Base-by-base conservation (phyloP, 805 yeast genomes). In the Wickerhamiella azymoides region DNA sequence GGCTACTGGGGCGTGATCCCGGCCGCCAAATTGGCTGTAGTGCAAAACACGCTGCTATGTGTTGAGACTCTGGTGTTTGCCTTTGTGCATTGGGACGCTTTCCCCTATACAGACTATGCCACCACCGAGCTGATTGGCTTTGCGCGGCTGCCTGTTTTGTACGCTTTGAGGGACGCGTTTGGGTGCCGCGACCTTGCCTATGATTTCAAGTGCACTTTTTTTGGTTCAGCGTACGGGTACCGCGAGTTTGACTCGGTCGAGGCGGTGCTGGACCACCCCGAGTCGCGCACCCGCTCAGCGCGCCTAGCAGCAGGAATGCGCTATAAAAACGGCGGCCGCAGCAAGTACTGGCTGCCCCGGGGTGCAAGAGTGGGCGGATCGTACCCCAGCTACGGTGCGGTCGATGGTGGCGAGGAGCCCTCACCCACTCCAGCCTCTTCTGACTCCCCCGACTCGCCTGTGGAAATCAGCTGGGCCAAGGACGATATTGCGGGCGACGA, bases 21-120 rank as follows among this genome's bases (percentile, higher is more conserved):
- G 13, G 51, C 57, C 14, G 47, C 55, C 2, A 61, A 62, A 10
- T 81, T 85, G 1, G 70, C 70, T 37, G 69, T 76, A 3, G 79
- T 84, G 39, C 94, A 84, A 57, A 85, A 84, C 63, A 77, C 83
- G 0, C 59, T 86, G 35, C 64, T 92, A 49, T 84, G 95, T 57
- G 64, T 83, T 17, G 98, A 92, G 57, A 71, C 92, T 68, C 69
- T 86, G 18, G 82, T 77, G 2, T 89, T 92, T 66, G 85, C 97
- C 0, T 62, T 81, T 19, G 80, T 92, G n/a, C 97, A 92, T 63
- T 79, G 86, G 79, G 59, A 69, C 39, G 85, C 97, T 0, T 92
- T 92, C 61, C 76, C 85, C 5, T 82, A 80, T 63, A 64, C 65
- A 2, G 92, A 84, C 36, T 92, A 80, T 59, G 73, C 79, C 2